Evolutionary conservation across 345 rosid species (phyloP).

Genomic region (Populus ilicifolia): DNA sequence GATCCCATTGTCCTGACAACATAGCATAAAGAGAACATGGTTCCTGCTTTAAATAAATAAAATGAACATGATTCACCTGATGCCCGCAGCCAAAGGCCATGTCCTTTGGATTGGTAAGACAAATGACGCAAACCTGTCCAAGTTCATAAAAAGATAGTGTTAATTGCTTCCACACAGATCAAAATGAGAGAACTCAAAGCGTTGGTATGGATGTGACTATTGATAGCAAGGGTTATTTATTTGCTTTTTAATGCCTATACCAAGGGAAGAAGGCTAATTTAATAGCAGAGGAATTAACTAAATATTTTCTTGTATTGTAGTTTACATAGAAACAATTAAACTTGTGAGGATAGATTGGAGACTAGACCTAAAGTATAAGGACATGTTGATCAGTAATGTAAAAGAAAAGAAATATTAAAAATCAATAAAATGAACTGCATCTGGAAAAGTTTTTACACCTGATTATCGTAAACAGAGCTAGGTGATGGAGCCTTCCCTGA

Average conservation of each 20-base stretch:
- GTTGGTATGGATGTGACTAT: background rate
- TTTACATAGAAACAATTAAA: no score
- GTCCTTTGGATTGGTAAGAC: conserved; percentile 53
- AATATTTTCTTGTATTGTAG: no score
- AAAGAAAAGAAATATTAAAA: background rate
- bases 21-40: background rate
- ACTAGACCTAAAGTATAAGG: no score
- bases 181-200: background rate
- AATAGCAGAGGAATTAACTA: background rate
- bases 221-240: background rate
- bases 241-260: background rate
- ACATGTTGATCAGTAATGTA: background rate
- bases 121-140: conserved; percentile 66
- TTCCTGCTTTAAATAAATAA: background rate
- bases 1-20: background rate
- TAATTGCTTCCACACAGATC: background rate
- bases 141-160: background rate
- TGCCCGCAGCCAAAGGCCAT: conserved; percentile 92
- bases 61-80: conserved; percentile 39
- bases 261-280: background rate
- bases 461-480: conserved; percentile 39
- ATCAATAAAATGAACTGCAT: background rate
- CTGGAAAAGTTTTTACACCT: conserved; percentile 33
- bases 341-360: no score
- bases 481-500: conserved; percentile 30